Evolutionary conservation across 768 basidiomycete species (phyloP).

Genomic region (Lactarius evosmus): DNA sequence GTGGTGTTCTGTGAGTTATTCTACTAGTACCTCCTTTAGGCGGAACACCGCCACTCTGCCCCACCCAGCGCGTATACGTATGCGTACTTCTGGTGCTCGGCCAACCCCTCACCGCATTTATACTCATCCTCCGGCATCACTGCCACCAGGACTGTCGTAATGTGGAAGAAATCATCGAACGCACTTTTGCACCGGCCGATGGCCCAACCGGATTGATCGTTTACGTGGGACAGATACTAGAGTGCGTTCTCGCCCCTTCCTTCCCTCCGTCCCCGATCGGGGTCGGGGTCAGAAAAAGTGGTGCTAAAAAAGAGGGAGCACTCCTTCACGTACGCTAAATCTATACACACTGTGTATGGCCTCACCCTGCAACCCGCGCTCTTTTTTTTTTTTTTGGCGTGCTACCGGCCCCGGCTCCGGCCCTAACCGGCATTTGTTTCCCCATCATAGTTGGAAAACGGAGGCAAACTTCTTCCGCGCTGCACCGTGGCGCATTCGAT

Average conservation of each 20-base stretch:
- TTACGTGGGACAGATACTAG: conserved; percentile 61
- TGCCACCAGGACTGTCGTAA: conserved; percentile 56
- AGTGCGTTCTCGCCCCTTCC: conserved; percentile 44
- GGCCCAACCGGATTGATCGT: conserved; percentile 56
- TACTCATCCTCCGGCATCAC: conserved; percentile 15
- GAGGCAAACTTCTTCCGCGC: conserved; percentile 55
- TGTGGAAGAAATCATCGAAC: conserved; percentile 54
- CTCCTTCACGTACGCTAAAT: too few relatives aligned
- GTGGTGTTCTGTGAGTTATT: conserved; percentile 65
- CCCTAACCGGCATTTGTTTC: conserved; percentile 6
- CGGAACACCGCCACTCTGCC: conserved; percentile 11
- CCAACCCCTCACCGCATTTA: conserved; percentile 17
- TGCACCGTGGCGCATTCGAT: conserved; percentile 56
- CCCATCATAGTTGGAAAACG: conserved; percentile 59
- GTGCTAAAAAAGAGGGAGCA: conserved; percentile 2
- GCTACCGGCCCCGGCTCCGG: too few relatives aligned
- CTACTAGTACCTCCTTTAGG: background rate
- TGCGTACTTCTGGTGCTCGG: background rate
- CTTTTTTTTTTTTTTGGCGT: conserved; percentile 2
- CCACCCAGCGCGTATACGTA: background rate
- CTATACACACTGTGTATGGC: too few relatives aligned
- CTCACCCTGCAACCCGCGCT: background rate
- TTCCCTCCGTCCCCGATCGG: conserved; percentile 1
- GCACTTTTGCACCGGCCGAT: conserved; percentile 45
- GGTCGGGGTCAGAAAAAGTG: conserved; percentile 4